Evolutionary conservation across 2,329 filamentous ascomycete genomes (phyloP), one percentile per base, ranked within the genome.

Genomic region (Fusarium pseudonygamai): DNA sequence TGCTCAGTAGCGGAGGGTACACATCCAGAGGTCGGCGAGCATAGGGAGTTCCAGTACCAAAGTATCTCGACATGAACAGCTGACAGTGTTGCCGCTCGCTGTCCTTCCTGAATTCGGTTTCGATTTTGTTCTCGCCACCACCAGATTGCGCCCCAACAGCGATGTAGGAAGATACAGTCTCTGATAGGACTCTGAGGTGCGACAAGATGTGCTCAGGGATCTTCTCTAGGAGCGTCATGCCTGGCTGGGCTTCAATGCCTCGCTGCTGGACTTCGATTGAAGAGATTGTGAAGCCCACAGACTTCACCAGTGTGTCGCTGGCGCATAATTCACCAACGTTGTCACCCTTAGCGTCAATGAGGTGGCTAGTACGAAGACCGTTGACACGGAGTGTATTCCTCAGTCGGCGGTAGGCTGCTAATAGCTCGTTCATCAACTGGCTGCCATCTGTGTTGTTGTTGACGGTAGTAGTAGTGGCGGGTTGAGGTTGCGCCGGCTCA

Each of bases 241-340:
- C 92, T 52, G 89, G 88, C 72, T 93, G 89, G 28, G 91, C 90
- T 75, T 94, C 93, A 7, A 94, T 86, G 12, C 96, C 96, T 76
- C 96, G 92, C 80, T 98, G 95, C 72, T 95, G 92, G 73, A 98
- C 97, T 83, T 99, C 96, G 8, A 93, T 91, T 1, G 95, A 91
- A 14, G 95, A 92, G 66, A 99, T 95, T 1, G 95, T 96, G 79
- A 91, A 94, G 5, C 94, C 96, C 20, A 98, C 90, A 4, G 90
- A 86, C 65, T 87, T 87, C 20, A 91, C 88, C 16, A 95, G 82
- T 3, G 88, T 87, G 75, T 93, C 91, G 64, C 87, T 88, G 28
- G 81, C 83, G 62, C 82, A 83, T 10, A 92, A 80, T 63, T 89
- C 85, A 56, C 86, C 84, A 22, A 78, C 76, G 43, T 77, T 79